Conservation (phyloP, 495 filamentous ascomycete species). For the Penicillium waksmanii region DNA sequence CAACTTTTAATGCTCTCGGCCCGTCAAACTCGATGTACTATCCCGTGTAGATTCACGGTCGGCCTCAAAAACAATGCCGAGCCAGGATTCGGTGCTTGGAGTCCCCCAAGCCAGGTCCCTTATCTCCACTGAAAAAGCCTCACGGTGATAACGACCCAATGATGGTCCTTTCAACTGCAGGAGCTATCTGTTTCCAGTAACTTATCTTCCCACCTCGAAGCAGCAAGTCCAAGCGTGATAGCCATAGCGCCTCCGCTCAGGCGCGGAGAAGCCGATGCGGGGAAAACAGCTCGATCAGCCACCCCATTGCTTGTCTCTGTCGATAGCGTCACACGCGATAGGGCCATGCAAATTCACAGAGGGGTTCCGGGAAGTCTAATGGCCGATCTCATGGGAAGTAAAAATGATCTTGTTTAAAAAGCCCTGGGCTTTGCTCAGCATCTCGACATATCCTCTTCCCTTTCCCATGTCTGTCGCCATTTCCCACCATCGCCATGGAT, state of each 20-base stretch:
- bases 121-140: background rate
- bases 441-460: background rate
- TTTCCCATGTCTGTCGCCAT: background rate
- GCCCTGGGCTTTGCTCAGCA: background rate
- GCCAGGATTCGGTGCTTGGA: background rate
- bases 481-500: background rate
- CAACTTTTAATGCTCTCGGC: too few relatives aligned
- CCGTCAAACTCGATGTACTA: too few relatives aligned
- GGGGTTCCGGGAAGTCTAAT: background rate
- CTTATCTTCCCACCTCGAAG: background rate
- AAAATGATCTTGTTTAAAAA: background rate
- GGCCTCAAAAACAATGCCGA: background rate
- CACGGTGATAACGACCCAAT: background rate
- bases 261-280: slow-evolving; percentile 8
- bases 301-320: background rate
- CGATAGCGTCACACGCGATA: background rate
- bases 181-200: background rate
- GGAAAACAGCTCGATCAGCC: slow-evolving; percentile 12
- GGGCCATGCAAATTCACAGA: background rate
- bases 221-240: background rate
- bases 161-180: background rate
- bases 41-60: background rate
- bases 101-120: background rate
- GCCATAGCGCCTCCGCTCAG: background rate
- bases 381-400: background rate